phyloP scores from a whole-genome alignment of 2,329 filamentous ascomycete species.

The Harringtonia aguacate region DNA sequence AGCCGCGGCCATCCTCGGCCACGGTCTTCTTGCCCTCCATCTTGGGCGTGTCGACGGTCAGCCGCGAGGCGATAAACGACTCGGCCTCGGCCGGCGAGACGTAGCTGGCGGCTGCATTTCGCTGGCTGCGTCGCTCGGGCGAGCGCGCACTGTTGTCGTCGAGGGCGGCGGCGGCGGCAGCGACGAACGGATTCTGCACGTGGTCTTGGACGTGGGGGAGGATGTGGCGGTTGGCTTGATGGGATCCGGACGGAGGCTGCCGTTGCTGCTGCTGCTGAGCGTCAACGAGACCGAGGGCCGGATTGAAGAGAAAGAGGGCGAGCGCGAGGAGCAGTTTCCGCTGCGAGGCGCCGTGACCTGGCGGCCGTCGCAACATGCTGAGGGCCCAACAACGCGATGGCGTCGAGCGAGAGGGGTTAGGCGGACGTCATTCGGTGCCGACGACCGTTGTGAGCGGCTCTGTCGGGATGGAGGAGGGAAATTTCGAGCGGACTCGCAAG shows the following conservation, averaged over 20 bases:
- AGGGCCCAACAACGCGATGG: constrained; percentile 13
- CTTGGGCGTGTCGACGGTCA: constrained; percentile 16
- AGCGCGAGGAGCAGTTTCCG: constrained; percentile 42
- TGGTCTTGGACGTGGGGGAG: neutral
- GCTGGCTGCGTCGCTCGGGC: neutral
- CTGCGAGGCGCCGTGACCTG: constrained; percentile 40
- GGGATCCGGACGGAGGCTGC: neutral
- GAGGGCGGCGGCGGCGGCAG: neutral
- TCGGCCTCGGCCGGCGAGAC: constrained; percentile 16
- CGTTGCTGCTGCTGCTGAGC: constrained; percentile 52
- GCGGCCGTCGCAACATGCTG: constrained; percentile 55
- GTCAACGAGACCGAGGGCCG: constrained; percentile 43
- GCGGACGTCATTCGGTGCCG: neutral
- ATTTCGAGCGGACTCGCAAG: too few species aligned
- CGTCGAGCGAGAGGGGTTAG: neutral
- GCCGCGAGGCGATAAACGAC: constrained; percentile 13
- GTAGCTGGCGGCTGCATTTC: constrained; percentile 10
- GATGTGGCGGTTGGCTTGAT: constrained; percentile 4
- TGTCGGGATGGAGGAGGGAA: neutral
- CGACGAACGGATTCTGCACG: constrained; percentile 7
- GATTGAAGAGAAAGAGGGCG: constrained; percentile 46
- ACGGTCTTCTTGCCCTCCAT: constrained; percentile 13
- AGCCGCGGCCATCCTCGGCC: constrained; percentile 3
- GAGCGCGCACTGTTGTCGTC: too few species aligned
- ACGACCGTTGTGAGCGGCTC: neutral